A percentile compares a stretch with the other conserved stretches of the same genome.
These are phyloP conservation scores for Coprinellus micaceus DNA, from an alignment of 768 basidiomycete species.

Conservation along the genomic window DNA sequence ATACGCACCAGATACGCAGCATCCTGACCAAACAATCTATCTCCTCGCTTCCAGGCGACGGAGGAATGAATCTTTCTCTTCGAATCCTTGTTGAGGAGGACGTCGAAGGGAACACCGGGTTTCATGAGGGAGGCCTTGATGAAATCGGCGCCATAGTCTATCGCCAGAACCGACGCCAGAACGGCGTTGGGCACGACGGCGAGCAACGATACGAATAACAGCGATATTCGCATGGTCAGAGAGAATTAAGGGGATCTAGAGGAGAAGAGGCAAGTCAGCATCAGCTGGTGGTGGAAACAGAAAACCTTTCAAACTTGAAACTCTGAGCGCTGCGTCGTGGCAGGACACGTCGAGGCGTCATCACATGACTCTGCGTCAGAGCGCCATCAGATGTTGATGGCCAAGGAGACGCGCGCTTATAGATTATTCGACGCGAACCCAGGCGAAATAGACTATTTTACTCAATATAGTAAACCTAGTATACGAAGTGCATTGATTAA, in stretches of 20 bases:
- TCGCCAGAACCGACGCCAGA: constrained; percentile 82
- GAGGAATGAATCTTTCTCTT: constrained; percentile 91
- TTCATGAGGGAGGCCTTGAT: constrained; percentile 96
- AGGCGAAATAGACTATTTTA: too few species aligned
- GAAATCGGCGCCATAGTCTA: constrained; percentile 98
- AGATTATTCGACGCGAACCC: too few species aligned
- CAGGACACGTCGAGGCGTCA: too few species aligned
- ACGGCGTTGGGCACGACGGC: constrained; percentile 39
- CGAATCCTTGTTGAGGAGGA: constrained; percentile 93
- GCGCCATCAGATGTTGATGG: too few species aligned
- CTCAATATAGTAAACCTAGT: too few species aligned
- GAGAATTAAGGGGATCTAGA: background rate
- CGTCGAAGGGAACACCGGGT: constrained; percentile 92
- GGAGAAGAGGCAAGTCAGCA: too few species aligned
- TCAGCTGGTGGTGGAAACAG: too few species aligned
- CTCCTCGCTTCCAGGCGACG: constrained; percentile 89
- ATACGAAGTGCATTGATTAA: too few species aligned
- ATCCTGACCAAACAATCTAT: constrained; percentile 86
- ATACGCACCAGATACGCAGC: constrained; percentile 81
- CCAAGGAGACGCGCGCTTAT: too few species aligned
- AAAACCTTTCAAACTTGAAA: too few species aligned
- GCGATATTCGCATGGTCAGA: constrained; percentile 34
- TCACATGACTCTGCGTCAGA: too few species aligned
- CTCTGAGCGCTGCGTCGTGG: too few species aligned
- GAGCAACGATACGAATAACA: constrained; percentile 35